Evolutionary conservation across 148 eudicot species (phyloP).

Genomic region (Diospyros lotus): DNA sequence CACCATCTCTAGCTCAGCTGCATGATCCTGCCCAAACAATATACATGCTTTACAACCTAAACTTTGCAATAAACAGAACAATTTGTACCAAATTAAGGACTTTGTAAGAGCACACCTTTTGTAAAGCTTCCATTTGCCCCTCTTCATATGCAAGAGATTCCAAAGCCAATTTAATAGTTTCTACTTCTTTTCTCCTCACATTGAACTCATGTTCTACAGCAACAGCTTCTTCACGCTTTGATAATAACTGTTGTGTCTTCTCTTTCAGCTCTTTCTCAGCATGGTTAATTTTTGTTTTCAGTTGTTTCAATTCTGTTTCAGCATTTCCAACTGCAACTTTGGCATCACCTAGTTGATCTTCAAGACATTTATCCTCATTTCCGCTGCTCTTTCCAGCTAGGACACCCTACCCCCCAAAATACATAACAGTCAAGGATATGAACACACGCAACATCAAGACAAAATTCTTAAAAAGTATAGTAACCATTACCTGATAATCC

Average conservation of each 20-base stretch:
- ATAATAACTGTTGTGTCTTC: conserved; percentile 57
- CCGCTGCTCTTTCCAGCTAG: conserved; percentile 91
- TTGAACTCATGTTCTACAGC: conserved; percentile 67
- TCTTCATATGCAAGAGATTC: conserved; percentile 71
- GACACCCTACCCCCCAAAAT: conserved; percentile 59
- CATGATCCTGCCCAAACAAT: conserved; percentile 51
- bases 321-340: conserved; percentile 81
- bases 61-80: neutral
- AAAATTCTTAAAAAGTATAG: too few relatives aligned
- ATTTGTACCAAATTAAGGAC: neutral
- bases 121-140: conserved; percentile 67
- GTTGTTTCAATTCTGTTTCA: conserved; percentile 84
- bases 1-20: conserved; percentile 57
- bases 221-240: conserved; percentile 80
- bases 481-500: conserved; percentile 67
- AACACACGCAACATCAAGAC: neutral
- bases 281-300: conserved; percentile 76
- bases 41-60: neutral
- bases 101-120: conserved; percentile 46
- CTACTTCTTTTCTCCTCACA: conserved; percentile 59
- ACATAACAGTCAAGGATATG: neutral
- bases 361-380: conserved; percentile 91
- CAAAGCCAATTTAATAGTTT: conserved; percentile 50
- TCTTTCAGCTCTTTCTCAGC: conserved; percentile 83
- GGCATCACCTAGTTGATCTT: conserved; percentile 94